These are phyloP conservation scores for Thalassiosira livingstoniorum DNA, from an alignment of 352 stramenopile species.

Conservation along the genomic window DNA sequence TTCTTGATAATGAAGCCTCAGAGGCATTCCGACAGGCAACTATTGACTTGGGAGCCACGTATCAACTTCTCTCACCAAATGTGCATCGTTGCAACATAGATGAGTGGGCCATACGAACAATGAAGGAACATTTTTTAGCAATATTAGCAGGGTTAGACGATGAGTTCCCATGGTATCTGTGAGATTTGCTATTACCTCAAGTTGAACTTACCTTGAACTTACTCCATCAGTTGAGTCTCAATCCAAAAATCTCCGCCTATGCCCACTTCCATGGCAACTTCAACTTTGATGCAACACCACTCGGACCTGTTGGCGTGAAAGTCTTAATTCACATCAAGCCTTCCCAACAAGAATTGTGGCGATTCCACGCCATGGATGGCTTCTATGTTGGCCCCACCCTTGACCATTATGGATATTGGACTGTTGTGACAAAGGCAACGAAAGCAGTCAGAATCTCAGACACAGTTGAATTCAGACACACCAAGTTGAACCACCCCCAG, in stretches of 20 bases:
- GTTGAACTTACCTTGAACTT: conserved; percentile 47
- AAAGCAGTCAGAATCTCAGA: neutral
- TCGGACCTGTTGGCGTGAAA: conserved; percentile 53
- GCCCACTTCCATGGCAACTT: conserved; percentile 35
- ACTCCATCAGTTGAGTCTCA: conserved; percentile 31
- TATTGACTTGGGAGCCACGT: conserved; percentile 14
- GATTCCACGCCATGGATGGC: conserved; percentile 6
- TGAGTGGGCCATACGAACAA: conserved; percentile 62
- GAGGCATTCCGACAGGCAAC: conserved; percentile 35
- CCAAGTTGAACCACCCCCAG: conserved; percentile 4
- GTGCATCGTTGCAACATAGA: conserved; percentile 50
- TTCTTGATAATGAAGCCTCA: conserved; percentile 61
- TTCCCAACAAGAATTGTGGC: neutral
- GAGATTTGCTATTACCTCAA: conserved; percentile 46
- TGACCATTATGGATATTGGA: conserved; percentile 27
- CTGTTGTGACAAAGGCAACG: neutral
- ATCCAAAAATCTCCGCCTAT: conserved; percentile 54
- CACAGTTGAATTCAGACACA: conserved; percentile 15
- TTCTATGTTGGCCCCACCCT: conserved; percentile 9
- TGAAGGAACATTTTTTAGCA: conserved; percentile 64
- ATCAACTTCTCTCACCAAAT: conserved; percentile 52
- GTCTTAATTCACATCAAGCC: conserved; percentile 20
- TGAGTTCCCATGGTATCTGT: conserved; percentile 45
- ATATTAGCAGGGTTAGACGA: conserved; percentile 28
- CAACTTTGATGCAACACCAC: conserved; percentile 53